Evolutionary conservation across 2,329 filamentous ascomycete species (phyloP), one percentile per base, ranked within the genome.

Genomic region (Ophiostoma piceae): DNA sequence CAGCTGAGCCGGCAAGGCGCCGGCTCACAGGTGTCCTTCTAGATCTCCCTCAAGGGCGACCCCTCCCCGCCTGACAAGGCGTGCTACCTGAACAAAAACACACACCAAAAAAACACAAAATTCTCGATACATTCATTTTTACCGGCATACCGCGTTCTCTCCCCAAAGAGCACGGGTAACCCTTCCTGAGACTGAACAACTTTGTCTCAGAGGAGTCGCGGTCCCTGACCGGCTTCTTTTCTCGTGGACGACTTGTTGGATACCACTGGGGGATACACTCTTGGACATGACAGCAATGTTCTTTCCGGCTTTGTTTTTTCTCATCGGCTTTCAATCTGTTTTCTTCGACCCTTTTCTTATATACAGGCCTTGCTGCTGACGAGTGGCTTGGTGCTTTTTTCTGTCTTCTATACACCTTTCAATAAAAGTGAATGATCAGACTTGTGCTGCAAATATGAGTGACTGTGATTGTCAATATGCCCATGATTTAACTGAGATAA

Each of bases 391-490:
- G 62, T 65, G 37, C 62, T 62, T 60, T 64, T 64, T 64, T 64
- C 60, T 64, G 32, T 64, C 16, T 37, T 64, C 35, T 41, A 37
- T 39, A 39, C 32, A 65, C 1, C 14, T 29, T 64, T 3, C 26
- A 62, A 62, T 62, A 62, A 32, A 57, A 62, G 57, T 62, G 57
- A 62, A 62, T 62, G 57, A 62, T 62, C 57, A 62, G 57, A 35
- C 22, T 2, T 1, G 16, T 47, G 43, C 1, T 62, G 26, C 22
- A 32, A 12, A 22, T 57, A 14, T 26, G 22, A 57, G 51, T 57
- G 22, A 57, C 9, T 26, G 51, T 14, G 51, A 57, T n/a, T n/a
- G n/a, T n/a, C n/a, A n/a, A n/a, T n/a, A n/a, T n/a, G n/a, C n/a
- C n/a, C n/a, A n/a, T n/a, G n/a, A n/a, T n/a, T n/a, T n/a, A n/a